Percentiles rank a stretch among this genome's conserved stretches.
These are phyloP conservation scores for Suhomyces terraborum DNA, from an alignment of 1,139 yeast species.

Conservation along the genomic window DNA sequence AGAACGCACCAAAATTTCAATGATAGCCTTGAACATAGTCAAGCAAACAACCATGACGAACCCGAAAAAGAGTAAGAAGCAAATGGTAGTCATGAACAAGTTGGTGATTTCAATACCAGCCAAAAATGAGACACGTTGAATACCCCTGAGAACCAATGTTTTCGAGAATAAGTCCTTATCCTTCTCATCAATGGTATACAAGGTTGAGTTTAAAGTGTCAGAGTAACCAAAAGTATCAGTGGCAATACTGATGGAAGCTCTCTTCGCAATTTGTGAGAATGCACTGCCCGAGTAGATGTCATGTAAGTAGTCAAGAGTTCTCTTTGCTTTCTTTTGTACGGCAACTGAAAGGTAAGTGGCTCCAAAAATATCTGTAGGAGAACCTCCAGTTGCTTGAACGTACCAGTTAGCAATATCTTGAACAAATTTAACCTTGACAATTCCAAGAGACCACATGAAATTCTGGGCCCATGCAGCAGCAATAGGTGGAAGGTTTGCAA, in stretches of 20 bases:
- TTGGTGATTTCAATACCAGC: conserved; percentile 85
- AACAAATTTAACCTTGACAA: conserved; percentile 77
- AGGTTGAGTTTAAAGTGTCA: conserved; percentile 49
- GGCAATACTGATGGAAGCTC: conserved; percentile 38
- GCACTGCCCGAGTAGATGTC: conserved; percentile 17
- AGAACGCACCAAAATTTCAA: conserved; percentile 68
- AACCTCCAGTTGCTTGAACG: conserved; percentile 94
- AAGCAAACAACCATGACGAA: conserved; percentile 68
- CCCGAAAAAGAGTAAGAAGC: conserved; percentile 78
- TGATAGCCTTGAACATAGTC: conserved; percentile 68
- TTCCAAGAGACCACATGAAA: conserved; percentile 95
- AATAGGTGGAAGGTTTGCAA: conserved; percentile 87
- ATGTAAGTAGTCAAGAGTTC: conserved; percentile 24
- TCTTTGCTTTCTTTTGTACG: conserved; percentile 62
- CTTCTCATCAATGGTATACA: conserved; percentile 76
- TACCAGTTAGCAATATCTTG: conserved; percentile 92
- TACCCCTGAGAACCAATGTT: conserved; percentile 82
- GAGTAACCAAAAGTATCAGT: conserved; percentile 48
- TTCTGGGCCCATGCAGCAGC: conserved; percentile 99
- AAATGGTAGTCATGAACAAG: conserved; percentile 82
- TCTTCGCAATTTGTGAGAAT: conserved; percentile 25
- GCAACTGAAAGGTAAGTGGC: conserved; percentile 66
- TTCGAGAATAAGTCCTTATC: conserved; percentile 55
- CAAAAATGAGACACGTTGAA: conserved; percentile 84
- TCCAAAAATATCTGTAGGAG: conserved; percentile 69